Evolutionary conservation across 768 basidiomycete species (phyloP).

Genomic region (Boletus huronensis): DNA sequence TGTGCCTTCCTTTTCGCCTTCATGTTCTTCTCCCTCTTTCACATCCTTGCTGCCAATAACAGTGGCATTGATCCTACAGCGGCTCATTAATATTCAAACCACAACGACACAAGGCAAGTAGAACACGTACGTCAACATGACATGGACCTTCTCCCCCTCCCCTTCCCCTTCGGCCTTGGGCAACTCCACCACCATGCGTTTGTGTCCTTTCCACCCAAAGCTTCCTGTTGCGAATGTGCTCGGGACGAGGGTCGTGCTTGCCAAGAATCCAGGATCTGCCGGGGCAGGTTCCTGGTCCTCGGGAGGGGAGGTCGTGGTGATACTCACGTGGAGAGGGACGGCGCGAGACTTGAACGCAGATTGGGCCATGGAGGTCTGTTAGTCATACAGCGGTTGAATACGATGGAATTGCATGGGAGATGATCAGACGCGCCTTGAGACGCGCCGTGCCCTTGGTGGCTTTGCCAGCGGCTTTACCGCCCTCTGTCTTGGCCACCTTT

Average conservation of each 20-base stretch:
- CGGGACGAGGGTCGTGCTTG: conserved; percentile 52
- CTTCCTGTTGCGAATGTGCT: conserved; percentile 68
- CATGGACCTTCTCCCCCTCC: conserved; percentile 61
- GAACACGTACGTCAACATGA: conserved; percentile 65
- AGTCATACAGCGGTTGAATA: conserved; percentile 1
- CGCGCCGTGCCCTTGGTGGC: conserved; percentile 39
- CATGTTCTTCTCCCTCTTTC: conserved; percentile 36
- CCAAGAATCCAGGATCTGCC: conserved; percentile 60
- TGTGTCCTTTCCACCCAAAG: conserved; percentile 82
- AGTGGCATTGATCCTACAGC: conserved; percentile 68
- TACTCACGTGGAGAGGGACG: conserved; percentile 60
- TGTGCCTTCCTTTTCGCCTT: conserved; percentile 28
- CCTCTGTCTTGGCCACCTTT: conserved; percentile 49
- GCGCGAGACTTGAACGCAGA: conserved; percentile 62
- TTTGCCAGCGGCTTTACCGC: conserved; percentile 29
- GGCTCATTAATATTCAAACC: not conserved
- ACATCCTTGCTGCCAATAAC: conserved; percentile 67
- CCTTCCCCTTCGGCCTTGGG: conserved; percentile 45
- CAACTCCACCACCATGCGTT: conserved; percentile 63
- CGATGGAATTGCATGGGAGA: not conserved
- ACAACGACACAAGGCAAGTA: not conserved
- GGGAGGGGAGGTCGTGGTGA: conserved; percentile 57
- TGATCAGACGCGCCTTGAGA: conserved; percentile 41
- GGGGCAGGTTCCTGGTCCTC: conserved; percentile 31
- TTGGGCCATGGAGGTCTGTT: conserved; percentile 44